Evolutionary conservation across 352 stramenopile genomes (phyloP).

Genomic region (Pythium brassicae): DNA sequence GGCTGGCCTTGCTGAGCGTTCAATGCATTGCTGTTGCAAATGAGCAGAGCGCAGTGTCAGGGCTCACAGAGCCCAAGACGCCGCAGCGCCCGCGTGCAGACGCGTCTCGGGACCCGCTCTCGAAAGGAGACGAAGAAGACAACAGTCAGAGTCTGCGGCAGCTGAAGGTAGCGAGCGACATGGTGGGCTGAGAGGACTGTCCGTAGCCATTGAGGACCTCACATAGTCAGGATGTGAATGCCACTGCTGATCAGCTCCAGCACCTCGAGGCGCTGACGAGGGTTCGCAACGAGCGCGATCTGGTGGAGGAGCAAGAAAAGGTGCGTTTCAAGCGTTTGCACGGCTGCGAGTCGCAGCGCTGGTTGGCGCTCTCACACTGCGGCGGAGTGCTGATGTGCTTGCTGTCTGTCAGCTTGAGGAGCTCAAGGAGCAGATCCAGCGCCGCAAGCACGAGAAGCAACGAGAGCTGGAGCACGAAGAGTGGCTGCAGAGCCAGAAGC

Average conservation of each 20-base stretch:
- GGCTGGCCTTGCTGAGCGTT: too few species aligned
- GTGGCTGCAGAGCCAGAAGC: conserved; percentile 51
- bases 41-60: conserved; percentile 2
- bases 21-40: too few species aligned
- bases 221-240: too few species aligned
- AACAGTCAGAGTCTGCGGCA: conserved; percentile 35
- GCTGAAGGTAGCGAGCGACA: conserved; percentile 26
- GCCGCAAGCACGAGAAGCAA: conserved; percentile 39
- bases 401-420: conserved; percentile 32
- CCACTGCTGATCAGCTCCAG: too few species aligned
- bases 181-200: neutral
- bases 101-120: neutral
- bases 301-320: conserved; percentile 62
- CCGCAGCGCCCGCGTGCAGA: neutral
- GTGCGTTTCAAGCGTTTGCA: conserved; percentile 16
- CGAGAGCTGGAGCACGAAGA: conserved; percentile 37
- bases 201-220: too few species aligned
- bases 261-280: conserved; percentile 41
- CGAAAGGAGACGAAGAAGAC: conserved; percentile 13
- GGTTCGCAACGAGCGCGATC: conserved; percentile 45
- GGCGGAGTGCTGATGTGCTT: too few species aligned
- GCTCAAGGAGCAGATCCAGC: conserved; percentile 37
- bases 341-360: too few species aligned
- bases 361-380: too few species aligned
- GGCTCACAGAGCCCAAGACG: conserved; percentile 14